A percentile compares a stretch with the other conserved stretches of the same genome.
Conservation (phyloP, 352 stramenopile genomes). For the Aphanomyces astaci region DNA sequence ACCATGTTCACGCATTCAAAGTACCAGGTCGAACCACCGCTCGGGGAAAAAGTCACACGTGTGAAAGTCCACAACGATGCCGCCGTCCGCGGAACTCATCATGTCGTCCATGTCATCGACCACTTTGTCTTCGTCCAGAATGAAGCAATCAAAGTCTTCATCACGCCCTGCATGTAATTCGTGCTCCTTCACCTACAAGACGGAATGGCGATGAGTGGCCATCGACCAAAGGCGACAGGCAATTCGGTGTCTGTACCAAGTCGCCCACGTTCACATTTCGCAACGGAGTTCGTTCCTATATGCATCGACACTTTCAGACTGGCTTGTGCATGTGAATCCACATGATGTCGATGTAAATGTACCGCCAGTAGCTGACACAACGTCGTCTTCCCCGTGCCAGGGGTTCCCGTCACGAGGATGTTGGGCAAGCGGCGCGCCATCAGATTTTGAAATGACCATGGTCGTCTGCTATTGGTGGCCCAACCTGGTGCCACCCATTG, state of each 20-base stretch:
- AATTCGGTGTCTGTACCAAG: conserved; percentile 41
- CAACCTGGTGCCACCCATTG: background rate
- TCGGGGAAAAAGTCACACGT: conserved; percentile 97
- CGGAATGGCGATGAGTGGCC: background rate
- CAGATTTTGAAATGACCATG: background rate
- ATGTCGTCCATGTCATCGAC: conserved; percentile 92
- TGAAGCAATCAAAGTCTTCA: conserved; percentile 93
- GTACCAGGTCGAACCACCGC: conserved; percentile 91
- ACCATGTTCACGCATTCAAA: no score
- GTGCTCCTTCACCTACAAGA: conserved; percentile 48
- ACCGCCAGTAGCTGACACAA: conserved; percentile 88
- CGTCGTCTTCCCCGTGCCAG: conserved; percentile 92
- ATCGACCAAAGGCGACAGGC: conserved; percentile 10
- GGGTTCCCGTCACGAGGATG: conserved; percentile 97
- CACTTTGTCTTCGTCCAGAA: conserved; percentile 97
- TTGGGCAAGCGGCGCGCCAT: conserved; percentile 70
- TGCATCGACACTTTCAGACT: background rate
- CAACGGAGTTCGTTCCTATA: conserved; percentile 71
- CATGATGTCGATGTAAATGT: conserved; percentile 10
- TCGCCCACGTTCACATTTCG: conserved; percentile 94
- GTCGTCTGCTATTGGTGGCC: background rate
- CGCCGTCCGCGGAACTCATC: conserved; percentile 62
- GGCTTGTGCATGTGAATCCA: background rate
- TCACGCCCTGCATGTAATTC: conserved; percentile 79
- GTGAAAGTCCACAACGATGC: conserved; percentile 95